Percentiles rank a stretch among this genome's conserved stretches.
Evolutionary conservation across 441 rosid species (phyloP).

Genomic region (Aleurites moluccanus): DNA sequence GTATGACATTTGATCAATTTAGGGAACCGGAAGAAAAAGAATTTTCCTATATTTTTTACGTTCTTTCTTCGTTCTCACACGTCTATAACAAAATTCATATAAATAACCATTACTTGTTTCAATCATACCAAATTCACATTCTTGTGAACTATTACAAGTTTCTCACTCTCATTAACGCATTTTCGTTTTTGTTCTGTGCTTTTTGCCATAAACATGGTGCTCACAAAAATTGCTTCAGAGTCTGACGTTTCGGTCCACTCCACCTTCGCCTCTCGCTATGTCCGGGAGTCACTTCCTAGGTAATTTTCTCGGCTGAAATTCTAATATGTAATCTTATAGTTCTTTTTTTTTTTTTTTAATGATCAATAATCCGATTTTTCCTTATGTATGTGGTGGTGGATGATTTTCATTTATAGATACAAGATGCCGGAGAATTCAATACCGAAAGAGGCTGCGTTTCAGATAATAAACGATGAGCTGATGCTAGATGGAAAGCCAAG

Average conservation of each 20-base stretch:
- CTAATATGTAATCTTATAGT: too few species aligned
- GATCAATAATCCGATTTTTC: too few species aligned
- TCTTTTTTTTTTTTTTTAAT: too few species aligned
- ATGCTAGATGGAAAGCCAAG: constrained; percentile 77
- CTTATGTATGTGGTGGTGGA: too few species aligned
- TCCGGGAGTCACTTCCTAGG: constrained; percentile 75
- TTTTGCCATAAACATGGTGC: constrained; percentile 43
- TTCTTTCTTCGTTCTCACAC: constrained; percentile 1
- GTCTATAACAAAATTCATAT: neutral
- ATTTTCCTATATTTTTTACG: neutral
- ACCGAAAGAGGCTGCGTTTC: constrained; percentile 70
- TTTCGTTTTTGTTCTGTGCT: neutral
- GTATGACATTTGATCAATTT: neutral
- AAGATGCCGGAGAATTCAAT: constrained; percentile 54
- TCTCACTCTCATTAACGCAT: neutral
- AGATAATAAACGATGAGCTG: constrained; percentile 69
- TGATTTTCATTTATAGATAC: too few species aligned
- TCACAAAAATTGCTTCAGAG: constrained; percentile 53
- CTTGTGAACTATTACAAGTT: too few species aligned
- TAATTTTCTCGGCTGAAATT: constrained; percentile 11
- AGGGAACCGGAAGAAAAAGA: neutral
- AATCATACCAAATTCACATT: neutral
- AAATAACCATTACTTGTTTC: neutral
- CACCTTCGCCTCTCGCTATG: constrained; percentile 93
- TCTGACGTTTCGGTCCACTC: constrained; percentile 77